Evolutionary conservation across 352 stramenopile genomes (phyloP).

Genomic region (Albugo laibachii): DNA sequence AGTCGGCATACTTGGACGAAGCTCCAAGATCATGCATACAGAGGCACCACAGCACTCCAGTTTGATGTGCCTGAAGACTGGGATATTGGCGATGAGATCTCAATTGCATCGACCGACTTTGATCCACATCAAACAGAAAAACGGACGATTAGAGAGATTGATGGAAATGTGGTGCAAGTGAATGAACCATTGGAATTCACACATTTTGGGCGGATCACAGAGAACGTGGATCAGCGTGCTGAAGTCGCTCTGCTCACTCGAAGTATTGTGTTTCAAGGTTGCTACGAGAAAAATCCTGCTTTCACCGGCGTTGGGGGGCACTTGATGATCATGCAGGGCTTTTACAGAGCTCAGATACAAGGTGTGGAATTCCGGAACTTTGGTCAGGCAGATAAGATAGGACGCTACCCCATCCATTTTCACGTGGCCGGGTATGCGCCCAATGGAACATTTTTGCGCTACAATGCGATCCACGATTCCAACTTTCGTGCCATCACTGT

Average conservation of each 20-base stretch:
- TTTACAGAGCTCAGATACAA: conserved; percentile 15
- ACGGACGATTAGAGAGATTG: conserved; percentile 12
- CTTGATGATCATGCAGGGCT: conserved; percentile 16
- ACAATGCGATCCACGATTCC: conserved; percentile 20
- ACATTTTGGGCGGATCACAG: conserved; percentile 17
- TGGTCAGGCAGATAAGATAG: conserved; percentile 20
- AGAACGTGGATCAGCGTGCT: conserved; percentile 27
- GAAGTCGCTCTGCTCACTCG: conserved; percentile 36
- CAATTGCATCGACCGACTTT: conserved; percentile 21
- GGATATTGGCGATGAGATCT: conserved; percentile 18
- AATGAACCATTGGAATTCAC: conserved; percentile 13
- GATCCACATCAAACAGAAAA: conserved; percentile 18
- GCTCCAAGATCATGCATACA: conserved; percentile 7
- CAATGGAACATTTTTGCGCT: conserved; percentile 12
- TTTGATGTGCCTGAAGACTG: conserved; percentile 12
- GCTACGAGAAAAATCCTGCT: conserved; percentile 5
- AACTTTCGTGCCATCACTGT: conserved; percentile 21
- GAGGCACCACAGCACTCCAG: conserved; percentile 9
- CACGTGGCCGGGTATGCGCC: conserved; percentile 14
- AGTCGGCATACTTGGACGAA: conserved; percentile 13
- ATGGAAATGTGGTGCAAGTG: conserved; percentile 8
- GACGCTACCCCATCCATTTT: conserved; percentile 27
- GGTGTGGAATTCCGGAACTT: conserved; percentile 22
- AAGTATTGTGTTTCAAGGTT: conserved; percentile 33
- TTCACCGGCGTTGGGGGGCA: conserved; percentile 16